phyloP scores from a whole-genome alignment of 2,329 filamentous ascomycete genomes.

The Phialophora tarda region DNA sequence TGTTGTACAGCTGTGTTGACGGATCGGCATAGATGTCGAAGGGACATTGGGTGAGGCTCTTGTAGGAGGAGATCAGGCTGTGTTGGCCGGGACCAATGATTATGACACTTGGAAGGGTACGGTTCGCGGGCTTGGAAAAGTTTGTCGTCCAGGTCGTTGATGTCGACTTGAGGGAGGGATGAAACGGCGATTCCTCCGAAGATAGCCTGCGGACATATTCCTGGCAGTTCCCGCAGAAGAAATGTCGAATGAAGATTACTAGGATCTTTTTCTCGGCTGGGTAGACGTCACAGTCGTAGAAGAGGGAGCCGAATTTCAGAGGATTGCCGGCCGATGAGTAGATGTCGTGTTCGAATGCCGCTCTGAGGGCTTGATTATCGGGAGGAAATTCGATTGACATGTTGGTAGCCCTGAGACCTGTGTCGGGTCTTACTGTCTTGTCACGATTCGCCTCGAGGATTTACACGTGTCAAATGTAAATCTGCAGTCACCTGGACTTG shows the following conservation, averaged over 20 bases:
- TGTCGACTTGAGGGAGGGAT: constrained; percentile 49
- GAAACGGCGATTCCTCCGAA: constrained; percentile 27
- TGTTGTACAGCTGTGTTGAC: constrained; percentile 67
- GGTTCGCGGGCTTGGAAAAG: constrained; percentile 27
- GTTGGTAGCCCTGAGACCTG: not conserved
- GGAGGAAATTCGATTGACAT: constrained; percentile 27
- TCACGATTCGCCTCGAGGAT: not conserved
- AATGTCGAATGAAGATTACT: constrained; percentile 77
- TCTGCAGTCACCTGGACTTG: constrained; percentile 5
- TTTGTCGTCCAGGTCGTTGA: constrained; percentile 11
- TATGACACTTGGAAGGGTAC: constrained; percentile 59
- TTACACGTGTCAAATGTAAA: not conserved
- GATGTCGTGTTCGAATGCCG: constrained; percentile 33
- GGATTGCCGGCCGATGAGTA: constrained; percentile 31
- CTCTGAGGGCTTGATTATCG: constrained; percentile 18
- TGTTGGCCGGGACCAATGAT: constrained; percentile 76
- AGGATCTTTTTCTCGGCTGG: constrained; percentile 60
- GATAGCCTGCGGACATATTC: constrained; percentile 71
- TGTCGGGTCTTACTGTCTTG: not conserved
- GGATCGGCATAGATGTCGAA: constrained; percentile 83
- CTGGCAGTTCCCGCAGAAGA: constrained; percentile 83
- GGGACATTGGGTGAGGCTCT: constrained; percentile 64
- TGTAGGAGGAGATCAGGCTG: constrained; percentile 70
- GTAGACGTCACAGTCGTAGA: constrained; percentile 25
- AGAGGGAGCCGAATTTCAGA: constrained; percentile 32